Percentiles rank a stretch among this genome's conserved stretches.
phyloP scores from a whole-genome alignment of 257 asterid genomes.

The Solanum chmielewskii region DNA sequence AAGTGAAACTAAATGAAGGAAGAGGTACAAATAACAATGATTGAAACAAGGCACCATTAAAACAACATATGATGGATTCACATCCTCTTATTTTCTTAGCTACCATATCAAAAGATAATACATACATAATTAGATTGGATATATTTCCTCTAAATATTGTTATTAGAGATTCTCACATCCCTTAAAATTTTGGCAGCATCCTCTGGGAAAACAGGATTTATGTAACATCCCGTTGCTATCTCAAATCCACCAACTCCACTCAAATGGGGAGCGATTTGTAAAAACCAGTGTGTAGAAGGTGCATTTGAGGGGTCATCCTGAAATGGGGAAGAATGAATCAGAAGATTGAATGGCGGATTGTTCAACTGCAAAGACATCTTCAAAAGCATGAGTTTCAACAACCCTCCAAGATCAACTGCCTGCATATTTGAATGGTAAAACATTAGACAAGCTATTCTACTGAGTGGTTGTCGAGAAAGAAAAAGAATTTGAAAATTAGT shows the following conservation, averaged over 20 bases:
- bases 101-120: neutral
- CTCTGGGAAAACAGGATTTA: slow-evolving; percentile 92
- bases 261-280: slow-evolving; percentile 83
- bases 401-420: slow-evolving; percentile 80
- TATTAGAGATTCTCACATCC: slow-evolving; percentile 15
- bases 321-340: slow-evolving; percentile 72
- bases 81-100: neutral
- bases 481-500: neutral
- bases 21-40: neutral
- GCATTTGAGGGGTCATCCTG: slow-evolving; percentile 23
- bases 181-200: slow-evolving; percentile 81
- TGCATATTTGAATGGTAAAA: slow-evolving; percentile 13
- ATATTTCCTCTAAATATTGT: neutral
- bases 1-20: neutral
- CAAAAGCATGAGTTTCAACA: slow-evolving; percentile 59
- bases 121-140: neutral
- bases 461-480: neutral
- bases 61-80: neutral
- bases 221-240: slow-evolving; percentile 70
- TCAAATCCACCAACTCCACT: slow-evolving; percentile 71
- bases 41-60: neutral
- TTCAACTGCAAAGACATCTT: slow-evolving; percentile 73
- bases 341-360: slow-evolving; percentile 71
- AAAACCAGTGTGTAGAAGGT: slow-evolving; percentile 69
- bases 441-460: neutral